These are phyloP conservation scores for Orbilia blumenaviensis DNA, from an alignment of 2,329 filamentous ascomycete species.

Conservation along the genomic window DNA sequence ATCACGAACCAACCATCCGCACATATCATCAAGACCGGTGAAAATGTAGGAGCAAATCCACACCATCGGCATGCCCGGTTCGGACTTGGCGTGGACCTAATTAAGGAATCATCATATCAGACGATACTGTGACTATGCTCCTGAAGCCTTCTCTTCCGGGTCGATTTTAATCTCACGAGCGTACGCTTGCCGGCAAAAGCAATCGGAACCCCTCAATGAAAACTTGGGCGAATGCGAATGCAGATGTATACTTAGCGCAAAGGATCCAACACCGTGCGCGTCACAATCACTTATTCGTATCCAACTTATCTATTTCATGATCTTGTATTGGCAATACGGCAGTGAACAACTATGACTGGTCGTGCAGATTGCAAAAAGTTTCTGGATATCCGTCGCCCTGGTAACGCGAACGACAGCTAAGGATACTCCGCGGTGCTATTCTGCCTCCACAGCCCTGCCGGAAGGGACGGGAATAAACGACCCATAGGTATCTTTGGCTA, in stretches of 20 bases:
- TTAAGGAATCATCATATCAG: conserved; percentile 12
- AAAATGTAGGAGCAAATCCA: conserved; percentile 29
- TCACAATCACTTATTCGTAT: not conserved
- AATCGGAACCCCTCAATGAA: not conserved
- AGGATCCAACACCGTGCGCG: not conserved
- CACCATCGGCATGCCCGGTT: conserved; percentile 13
- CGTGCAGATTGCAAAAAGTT: not conserved
- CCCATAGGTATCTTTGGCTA: not conserved
- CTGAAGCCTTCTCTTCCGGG: not conserved
- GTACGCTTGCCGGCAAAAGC: no score
- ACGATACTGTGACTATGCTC: not conserved
- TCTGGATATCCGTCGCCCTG: not conserved
- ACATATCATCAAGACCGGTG: conserved; percentile 12
- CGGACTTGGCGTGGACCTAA: not conserved
- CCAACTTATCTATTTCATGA: not conserved
- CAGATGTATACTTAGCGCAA: not conserved
- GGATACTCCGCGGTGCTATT: not conserved
- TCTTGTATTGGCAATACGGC: not conserved
- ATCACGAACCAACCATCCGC: conserved; percentile 24
- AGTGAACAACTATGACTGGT: not conserved
- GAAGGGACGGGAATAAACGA: not conserved
- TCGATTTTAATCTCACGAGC: not conserved
- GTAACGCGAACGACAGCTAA: not conserved
- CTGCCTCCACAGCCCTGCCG: not conserved
- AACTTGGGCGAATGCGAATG: not conserved